Evolutionary conservation across 768 basidiomycete genomes (phyloP).

Genomic region (Tylopilus sp.): DNA sequence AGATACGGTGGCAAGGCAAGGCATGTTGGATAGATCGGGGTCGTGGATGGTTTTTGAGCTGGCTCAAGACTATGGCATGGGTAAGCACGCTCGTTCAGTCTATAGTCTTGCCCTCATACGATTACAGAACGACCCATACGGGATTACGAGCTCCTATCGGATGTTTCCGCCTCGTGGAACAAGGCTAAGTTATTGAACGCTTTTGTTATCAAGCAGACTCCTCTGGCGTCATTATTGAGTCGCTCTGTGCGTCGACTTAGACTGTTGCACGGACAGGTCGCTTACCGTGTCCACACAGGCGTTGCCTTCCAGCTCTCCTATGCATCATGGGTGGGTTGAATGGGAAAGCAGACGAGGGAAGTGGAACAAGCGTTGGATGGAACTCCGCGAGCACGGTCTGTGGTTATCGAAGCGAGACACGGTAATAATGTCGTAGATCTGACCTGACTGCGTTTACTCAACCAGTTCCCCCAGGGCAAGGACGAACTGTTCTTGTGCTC

Average conservation of each 20-base stretch:
- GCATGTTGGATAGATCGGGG: conserved; percentile 58
- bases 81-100: conserved; percentile 40
- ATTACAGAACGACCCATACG: conserved; percentile 82
- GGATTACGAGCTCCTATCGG: conserved; percentile 77
- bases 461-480: conserved; percentile 55
- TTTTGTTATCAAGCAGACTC: conserved; percentile 75
- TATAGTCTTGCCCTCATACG: conserved; percentile 6
- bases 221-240: conserved; percentile 56
- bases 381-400: conserved; percentile 79
- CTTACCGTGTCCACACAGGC: conserved; percentile 43
- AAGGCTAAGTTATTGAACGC: conserved; percentile 75
- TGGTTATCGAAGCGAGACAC: conserved; percentile 89
- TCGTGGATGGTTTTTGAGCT: conserved; percentile 92
- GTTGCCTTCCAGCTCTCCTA: conserved; percentile 45
- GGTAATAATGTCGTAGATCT: conserved; percentile 36
- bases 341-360: conserved; percentile 90
- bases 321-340: conserved; percentile 66
- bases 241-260: conserved; percentile 46
- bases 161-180: conserved; percentile 86
- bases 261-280: conserved; percentile 35
- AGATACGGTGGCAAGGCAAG: conserved; percentile 58
- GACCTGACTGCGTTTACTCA: conserved; percentile 2
- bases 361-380: conserved; percentile 92
- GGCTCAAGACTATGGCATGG: conserved; percentile 90
- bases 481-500: conserved; percentile 82